Percentiles rank a stretch among this genome's conserved stretches.
Evolutionary conservation across 2,329 filamentous ascomycete genomes (phyloP).

Genomic region (Phyllosticta ampelicida): DNA sequence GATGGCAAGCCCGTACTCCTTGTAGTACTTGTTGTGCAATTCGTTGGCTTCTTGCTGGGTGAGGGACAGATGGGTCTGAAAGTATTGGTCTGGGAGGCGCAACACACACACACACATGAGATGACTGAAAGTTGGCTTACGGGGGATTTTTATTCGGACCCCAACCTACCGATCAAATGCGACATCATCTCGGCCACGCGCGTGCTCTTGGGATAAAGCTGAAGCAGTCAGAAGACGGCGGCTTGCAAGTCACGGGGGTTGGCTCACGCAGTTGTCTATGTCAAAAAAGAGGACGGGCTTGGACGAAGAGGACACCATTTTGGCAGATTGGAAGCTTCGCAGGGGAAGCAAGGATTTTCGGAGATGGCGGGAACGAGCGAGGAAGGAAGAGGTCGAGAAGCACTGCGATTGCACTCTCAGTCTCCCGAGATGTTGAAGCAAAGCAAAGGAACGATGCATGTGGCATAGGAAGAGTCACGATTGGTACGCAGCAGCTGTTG

Average conservation of each 20-base stretch:
- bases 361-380: background rate
- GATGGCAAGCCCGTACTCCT: slow-evolving; percentile 91
- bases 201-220: slow-evolving; percentile 76
- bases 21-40: slow-evolving; percentile 87
- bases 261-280: slow-evolving; percentile 82
- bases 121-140: background rate
- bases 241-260: slow-evolving; percentile 1
- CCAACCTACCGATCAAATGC: slow-evolving; percentile 52
- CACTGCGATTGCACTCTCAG: background rate
- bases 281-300: slow-evolving; percentile 67
- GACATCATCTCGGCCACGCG: slow-evolving; percentile 86
- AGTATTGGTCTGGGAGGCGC: slow-evolving; percentile 45
- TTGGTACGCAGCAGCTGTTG: background rate
- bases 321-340: slow-evolving; percentile 1
- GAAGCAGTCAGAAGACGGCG: background rate
- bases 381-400: background rate
- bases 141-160: background rate
- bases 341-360: background rate
- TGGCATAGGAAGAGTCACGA: background rate
- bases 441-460: background rate
- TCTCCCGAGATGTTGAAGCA: background rate
- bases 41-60: slow-evolving; percentile 67
- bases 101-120: slow-evolving; percentile 59
- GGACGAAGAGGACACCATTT: slow-evolving; percentile 20
- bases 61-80: slow-evolving; percentile 60